Percentiles rank a stretch among this genome's conserved stretches.
Evolutionary conservation across 768 basidiomycete genomes (phyloP).

Genomic region (Psilocybe cubensis): DNA sequence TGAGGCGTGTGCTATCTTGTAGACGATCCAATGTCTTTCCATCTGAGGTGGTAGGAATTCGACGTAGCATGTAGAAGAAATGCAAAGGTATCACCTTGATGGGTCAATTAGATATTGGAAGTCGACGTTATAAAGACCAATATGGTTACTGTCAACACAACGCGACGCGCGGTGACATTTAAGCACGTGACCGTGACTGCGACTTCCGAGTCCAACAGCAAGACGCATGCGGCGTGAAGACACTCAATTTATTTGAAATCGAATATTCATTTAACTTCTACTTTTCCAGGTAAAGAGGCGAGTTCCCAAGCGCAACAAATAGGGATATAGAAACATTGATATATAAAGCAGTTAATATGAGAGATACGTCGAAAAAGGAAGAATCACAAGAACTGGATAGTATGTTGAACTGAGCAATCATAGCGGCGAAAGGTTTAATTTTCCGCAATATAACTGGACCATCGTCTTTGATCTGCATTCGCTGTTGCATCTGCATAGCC

Average conservation of each 20-base stretch:
- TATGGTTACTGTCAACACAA: conserved; percentile 4
- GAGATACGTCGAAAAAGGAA: no score
- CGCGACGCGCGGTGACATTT: conserved; percentile 19
- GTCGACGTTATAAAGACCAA: background rate
- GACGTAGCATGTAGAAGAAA: conserved; percentile 58
- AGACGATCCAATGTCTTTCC: conserved; percentile 70
- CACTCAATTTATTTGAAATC: no score
- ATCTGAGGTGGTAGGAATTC: conserved; percentile 69
- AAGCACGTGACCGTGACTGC: conserved; percentile 19
- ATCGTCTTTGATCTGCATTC: conserved; percentile 43
- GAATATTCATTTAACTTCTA: no score
- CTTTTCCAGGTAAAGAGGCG: no score
- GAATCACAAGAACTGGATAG: no score
- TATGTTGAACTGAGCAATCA: no score
- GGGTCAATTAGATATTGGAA: no score
- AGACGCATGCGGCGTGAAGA: no score
- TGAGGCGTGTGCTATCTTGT: conserved; percentile 72
- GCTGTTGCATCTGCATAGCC: conserved; percentile 58
- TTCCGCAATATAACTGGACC: conserved; percentile 33
- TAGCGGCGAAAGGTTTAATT: background rate
- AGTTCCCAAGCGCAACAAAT: no score
- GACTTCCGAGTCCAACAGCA: background rate
- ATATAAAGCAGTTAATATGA: no score
- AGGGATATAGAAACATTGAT: no score
- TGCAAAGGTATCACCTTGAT: background rate